A percentile compares a stretch with the other conserved stretches of the same genome.
Conservation (phyloP, 768 basidiomycete genomes). For the Fibroporia radiculosa region DNA sequence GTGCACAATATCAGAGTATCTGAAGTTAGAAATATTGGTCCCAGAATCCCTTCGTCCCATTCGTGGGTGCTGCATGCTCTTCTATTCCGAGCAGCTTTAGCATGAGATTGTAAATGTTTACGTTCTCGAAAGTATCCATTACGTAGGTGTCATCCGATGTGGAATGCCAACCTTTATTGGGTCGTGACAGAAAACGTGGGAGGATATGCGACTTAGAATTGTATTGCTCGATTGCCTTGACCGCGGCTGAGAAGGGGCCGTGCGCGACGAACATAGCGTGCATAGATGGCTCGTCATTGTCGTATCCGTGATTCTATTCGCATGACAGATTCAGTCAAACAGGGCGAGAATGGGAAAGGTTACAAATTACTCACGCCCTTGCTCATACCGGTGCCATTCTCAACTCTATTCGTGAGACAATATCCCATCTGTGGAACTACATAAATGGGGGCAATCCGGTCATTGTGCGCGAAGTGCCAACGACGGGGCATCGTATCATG, state of each 20-base stretch:
- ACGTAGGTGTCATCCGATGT: constrained; percentile 57
- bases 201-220: constrained; percentile 9
- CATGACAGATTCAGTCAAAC: neutral
- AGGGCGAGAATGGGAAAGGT: neutral
- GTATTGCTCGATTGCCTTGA: constrained; percentile 47
- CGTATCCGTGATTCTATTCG: constrained; percentile 81
- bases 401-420: constrained; percentile 58
- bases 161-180: constrained; percentile 58
- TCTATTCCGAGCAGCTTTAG: constrained; percentile 66
- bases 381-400: constrained; percentile 53
- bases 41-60: constrained; percentile 83
- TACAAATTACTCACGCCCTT: constrained; percentile 65
- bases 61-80: constrained; percentile 47
- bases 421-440: constrained; percentile 78
- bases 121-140: constrained; percentile 78
- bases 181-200: constrained; percentile 21
- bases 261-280: constrained; percentile 88
- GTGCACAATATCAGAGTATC: no score
- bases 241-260: constrained; percentile 73
- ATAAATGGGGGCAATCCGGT: constrained; percentile 85
- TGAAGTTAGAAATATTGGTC: constrained; percentile 51
- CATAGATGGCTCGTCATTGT: constrained; percentile 73
- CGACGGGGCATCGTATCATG: constrained; percentile 74
- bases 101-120: constrained; percentile 80
- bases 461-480: constrained; percentile 66